Base-by-base conservation (phyloP, 202 grass and related monocot species). In the Eragrostis tef region DNA sequence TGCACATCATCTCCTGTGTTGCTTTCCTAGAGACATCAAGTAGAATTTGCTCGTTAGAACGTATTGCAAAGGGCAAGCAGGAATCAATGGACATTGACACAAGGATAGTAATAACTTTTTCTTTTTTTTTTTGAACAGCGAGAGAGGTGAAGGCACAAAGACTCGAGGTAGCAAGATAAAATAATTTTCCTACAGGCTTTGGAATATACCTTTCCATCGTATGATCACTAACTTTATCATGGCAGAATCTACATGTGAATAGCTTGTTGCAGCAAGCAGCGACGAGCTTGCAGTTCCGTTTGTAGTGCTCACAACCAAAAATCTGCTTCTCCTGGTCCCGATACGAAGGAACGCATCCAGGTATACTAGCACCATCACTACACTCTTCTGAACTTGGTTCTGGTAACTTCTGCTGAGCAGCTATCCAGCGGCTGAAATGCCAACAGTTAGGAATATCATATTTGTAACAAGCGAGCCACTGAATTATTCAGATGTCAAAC, bases 191-290 rank as follows among this genome's bases (percentile, higher is more conserved):
- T 67, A 75, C 65, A 85, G 41, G 27, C 24, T 49, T 44, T 54
- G 71, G 22, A 82, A 72, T 79, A 46, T 87, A 97, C 94, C 94
- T 97, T 83, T 97, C 94, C 90, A 97, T 94, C 19, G 81, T 79
- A 75, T 97, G 94, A 24, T 94, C 89, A 26, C 92, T 97, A 86
- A 97, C 88, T 87, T 97, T 97, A 87, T 97, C 94, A 86, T 97
- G 94, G 67, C 94, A 97, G 81, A 97, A 97, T 81, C 91, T 86
- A 84, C 94, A 97, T 41, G 94, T 92, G 81, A 94, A 94, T 48
- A 97, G 70, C 78, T 92, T 97, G 84, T 92, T 94, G 79, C 94
- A 97, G 69, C 94, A 97, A 57, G 88, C 87, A 12, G 94, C 91
- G 70, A 97, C 82, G 79, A 97, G 82, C 70, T 97, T 97, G 85